Evolutionary conservation across 2,329 filamentous ascomycete species (phyloP).

Genomic region (Aaosphaeria pasadenensis): DNA sequence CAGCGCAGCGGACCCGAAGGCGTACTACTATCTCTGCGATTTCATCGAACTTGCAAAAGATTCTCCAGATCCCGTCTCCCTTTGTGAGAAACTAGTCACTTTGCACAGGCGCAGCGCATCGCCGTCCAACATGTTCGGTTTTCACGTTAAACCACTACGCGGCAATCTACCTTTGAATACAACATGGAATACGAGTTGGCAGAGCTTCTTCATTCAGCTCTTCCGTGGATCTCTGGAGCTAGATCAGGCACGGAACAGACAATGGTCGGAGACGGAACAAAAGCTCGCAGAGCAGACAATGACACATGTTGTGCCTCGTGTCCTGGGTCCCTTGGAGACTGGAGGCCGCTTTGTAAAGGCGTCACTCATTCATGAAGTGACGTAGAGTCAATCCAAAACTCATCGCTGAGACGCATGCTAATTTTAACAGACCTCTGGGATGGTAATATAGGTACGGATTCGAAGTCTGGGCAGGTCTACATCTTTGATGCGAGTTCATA

Average conservation of each 20-base stretch:
- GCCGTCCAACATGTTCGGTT: constrained; percentile 27
- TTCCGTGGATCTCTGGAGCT: constrained; percentile 2
- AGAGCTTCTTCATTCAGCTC: constrained; percentile 9
- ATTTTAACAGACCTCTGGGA: constrained; percentile 24
- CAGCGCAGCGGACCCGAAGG: constrained; percentile 29
- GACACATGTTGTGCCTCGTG: constrained; percentile 5
- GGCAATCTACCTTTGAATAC: constrained; percentile 16
- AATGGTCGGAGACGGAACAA: constrained; percentile 11
- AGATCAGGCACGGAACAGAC: not conserved
- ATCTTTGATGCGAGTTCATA: constrained; percentile 4
- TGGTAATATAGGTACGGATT: constrained; percentile 16
- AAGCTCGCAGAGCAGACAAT: constrained; percentile 3
- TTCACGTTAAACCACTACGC: constrained; percentile 23
- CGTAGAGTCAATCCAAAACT: not conserved
- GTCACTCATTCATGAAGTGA: constrained; percentile 7
- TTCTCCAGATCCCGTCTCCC: constrained; percentile 12
- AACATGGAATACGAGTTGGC: constrained; percentile 12
- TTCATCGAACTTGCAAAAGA: constrained; percentile 18
- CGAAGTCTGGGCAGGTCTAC: not conserved
- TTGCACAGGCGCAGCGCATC: constrained; percentile 19
- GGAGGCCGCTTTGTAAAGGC: constrained; percentile 5
- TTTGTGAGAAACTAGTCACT: constrained; percentile 15
- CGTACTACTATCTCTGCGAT: constrained; percentile 24
- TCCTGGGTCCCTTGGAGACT: constrained; percentile 3
- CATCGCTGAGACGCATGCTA: not conserved